Evolutionary conservation across 2,329 filamentous ascomycete species (phyloP), one percentile per base, ranked within the genome.

Genomic region (Aspergillus sp.): DNA sequence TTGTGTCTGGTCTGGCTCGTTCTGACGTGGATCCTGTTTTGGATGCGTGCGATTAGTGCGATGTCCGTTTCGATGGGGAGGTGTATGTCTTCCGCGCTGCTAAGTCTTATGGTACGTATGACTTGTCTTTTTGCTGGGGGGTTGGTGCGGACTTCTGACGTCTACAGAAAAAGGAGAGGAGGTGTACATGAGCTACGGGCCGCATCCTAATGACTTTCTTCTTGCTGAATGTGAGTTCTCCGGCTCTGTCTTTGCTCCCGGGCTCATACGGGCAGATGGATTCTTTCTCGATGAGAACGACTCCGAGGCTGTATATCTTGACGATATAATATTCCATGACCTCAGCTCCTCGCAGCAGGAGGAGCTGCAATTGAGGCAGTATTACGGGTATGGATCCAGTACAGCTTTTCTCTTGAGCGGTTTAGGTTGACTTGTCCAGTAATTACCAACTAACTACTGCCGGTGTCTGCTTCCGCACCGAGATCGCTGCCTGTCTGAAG

Each of bases 171-270:
- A 47, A 29, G 61, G 61, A 10, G 61, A 66, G 29, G 61, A 66
- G 34, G 51, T 66, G 14, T 65, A 53, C 34, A 61, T 64, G 45
- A 64, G 58, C 15, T 66, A 66, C 27, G 63, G 63, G 4, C 47
- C 51, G 32, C 63, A 66, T 44, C 49, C 59, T 1, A 65, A 61
- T 38, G 63, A 66, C 40, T 57, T 63, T 26, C 55, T 66, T 8
- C 43, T 63, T 17, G 48, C 54, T 16, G 63, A 66, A 51, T 66
- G 63, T 65, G 40, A 47, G 57, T 25, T 12, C 28, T 11, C 29
- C 8, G 20, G 6, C 19, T 6, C 4, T 30, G 8, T 4, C 7
- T 14, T 14, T 13, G 4, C 2, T 29, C n/a, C n/a, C n/a, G 20
- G 20, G 13, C 35, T 34, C 4, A 27, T 15, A 29, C 15, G 6